These are phyloP conservation scores for Dorcoceras hygrometricum DNA, from an alignment of 257 asterid genomes.

Conservation along the genomic window DNA sequence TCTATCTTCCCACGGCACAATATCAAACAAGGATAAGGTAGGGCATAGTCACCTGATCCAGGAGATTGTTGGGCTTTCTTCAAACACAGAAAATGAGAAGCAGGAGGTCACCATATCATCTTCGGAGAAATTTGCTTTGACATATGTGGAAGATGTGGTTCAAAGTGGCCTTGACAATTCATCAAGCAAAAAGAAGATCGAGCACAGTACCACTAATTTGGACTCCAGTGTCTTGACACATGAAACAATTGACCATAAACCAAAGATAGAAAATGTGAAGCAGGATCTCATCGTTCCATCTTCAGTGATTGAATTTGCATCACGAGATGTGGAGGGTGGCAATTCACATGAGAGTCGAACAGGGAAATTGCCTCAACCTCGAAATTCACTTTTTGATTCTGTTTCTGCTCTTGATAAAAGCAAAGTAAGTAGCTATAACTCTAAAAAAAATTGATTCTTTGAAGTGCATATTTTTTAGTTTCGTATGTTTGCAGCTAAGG, in stretches of 20 bases:
- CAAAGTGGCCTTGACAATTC: background rate
- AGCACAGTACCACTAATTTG: conserved; percentile 21
- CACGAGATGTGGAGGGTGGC: conserved; percentile 45
- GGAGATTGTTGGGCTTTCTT: background rate
- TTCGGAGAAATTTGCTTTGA: too few species aligned
- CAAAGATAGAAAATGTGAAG: conserved; percentile 31
- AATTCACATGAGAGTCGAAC: conserved; percentile 32
- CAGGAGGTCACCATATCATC: background rate
- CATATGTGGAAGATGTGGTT: background rate
- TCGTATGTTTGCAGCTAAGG: conserved; percentile 62
- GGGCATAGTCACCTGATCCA: background rate
- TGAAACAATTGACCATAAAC: background rate
- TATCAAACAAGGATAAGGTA: background rate
- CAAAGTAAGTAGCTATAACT: conserved; percentile 51
- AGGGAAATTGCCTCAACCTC: conserved; percentile 55
- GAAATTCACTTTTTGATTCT: conserved; percentile 70
- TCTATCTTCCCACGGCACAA: background rate
- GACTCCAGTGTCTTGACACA: conserved; percentile 22
- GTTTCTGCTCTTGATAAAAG: conserved; percentile 71
- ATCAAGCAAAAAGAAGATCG: background rate
- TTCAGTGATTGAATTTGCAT: conserved; percentile 33
- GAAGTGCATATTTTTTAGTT: conserved; percentile 25
- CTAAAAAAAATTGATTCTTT: conserved; percentile 12
- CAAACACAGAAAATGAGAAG: background rate
- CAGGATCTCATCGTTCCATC: conserved; percentile 24